A percentile compares a stretch with the other conserved stretches of the same genome.
These are phyloP conservation scores for Aschersonia sp. DNA, from an alignment of 2,329 filamentous ascomycete genomes.

Conservation along the genomic window DNA sequence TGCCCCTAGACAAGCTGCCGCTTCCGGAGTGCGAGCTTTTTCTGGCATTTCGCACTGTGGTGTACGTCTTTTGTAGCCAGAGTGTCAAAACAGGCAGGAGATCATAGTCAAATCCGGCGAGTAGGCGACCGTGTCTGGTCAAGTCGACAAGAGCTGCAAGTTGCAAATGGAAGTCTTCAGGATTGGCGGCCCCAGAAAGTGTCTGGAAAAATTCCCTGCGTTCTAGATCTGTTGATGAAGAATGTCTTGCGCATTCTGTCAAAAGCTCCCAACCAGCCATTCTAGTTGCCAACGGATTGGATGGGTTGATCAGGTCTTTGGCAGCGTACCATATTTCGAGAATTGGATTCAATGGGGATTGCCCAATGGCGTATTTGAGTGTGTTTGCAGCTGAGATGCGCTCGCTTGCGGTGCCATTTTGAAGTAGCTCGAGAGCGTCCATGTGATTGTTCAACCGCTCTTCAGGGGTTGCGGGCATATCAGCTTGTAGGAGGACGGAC, in stretches of 20 bases:
- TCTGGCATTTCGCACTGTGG: slow-evolving; percentile 34
- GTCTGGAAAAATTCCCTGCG: slow-evolving; percentile 51
- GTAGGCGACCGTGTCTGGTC: slow-evolving; percentile 43
- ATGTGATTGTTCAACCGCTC: slow-evolving; percentile 36
- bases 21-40: slow-evolving; percentile 25
- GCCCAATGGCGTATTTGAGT: slow-evolving; percentile 39
- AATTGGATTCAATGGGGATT: slow-evolving; percentile 43
- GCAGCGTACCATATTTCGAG: slow-evolving; percentile 51
- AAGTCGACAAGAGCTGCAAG: slow-evolving; percentile 48
- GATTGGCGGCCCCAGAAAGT: slow-evolving; percentile 37
- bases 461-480: slow-evolving; percentile 27
- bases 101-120: slow-evolving; percentile 54
- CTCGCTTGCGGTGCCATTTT: slow-evolving; percentile 34
- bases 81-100: slow-evolving; percentile 45
- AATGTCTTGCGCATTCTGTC: slow-evolving; percentile 48
- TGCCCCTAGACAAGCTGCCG: slow-evolving; percentile 21
- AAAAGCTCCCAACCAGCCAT: slow-evolving; percentile 51
- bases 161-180: slow-evolving; percentile 52
- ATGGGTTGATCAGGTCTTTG: slow-evolving; percentile 47
- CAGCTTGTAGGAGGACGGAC: slow-evolving; percentile 24
- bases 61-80: slow-evolving; percentile 45
- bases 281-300: slow-evolving; percentile 37
- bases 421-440: slow-evolving; percentile 39
- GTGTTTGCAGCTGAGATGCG: slow-evolving; percentile 41
- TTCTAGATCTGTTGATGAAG: slow-evolving; percentile 49